Evolutionary conservation across 257 asterid species (phyloP), one percentile per base, ranked within the genome.

Genomic region (Solanum tacnaense): DNA sequence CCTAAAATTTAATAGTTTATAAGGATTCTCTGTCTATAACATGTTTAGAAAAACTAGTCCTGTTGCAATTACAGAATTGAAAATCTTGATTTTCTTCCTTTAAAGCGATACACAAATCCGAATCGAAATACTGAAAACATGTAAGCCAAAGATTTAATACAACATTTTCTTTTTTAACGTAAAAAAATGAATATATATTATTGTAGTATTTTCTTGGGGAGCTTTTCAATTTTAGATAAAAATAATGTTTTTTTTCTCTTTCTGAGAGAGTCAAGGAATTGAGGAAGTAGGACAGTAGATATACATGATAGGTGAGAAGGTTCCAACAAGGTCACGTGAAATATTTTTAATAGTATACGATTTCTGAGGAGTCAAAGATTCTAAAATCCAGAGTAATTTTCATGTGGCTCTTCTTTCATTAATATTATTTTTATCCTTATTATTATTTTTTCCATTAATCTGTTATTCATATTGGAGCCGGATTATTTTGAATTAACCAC

Each of bases 241-340:
- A 72, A 13, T 68, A 68, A 15, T 71, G n/a, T 34, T 18, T 31
- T 18, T 15, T 49, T 49, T 20, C 2, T 72, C 7, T 8, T 29
- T 18, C 6, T 72, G 39, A 18, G 20, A 18, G 79, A 36, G 71
- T 10, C 13, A 10, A 62, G 31, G 29, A n/a, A n/a, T 25, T n/a
- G 32, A 62, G 6, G 6, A 78, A 39, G 36, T 16, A 79, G 39
- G 67, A 79, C 65, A 41, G n/a, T 6, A 29, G 25, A 32, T 41
- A 76, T 46, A 79, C 4, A 79, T 41, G 36, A 79, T 44, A 79
- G 38, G 84, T 79, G 25, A 79, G 65, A 41, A 44, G 38, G 84
- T 79, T 79, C 84, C 84, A 44, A 46, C 85, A 44, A 79, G 62
- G n/a, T 79, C 85, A 44, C 65, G 67, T 79, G 85, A 79, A 79